These are phyloP conservation scores for Pseudocercospora cruenta DNA, from an alignment of 2,329 filamentous ascomycete species.

Conservation along the genomic window DNA sequence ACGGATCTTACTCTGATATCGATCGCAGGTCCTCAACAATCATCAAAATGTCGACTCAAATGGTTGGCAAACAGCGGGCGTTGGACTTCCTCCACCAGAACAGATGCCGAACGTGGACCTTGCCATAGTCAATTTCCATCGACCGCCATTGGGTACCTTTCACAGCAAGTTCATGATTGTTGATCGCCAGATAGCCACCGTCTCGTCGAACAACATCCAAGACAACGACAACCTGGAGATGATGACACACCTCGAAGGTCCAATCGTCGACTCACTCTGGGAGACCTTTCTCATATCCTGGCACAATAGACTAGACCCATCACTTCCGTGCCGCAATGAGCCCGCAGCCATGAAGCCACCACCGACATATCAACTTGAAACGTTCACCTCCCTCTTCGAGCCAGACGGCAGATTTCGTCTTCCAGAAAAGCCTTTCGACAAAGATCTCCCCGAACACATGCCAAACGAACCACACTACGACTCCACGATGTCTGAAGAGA, in stretches of 20 bases:
- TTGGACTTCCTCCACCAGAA: conserved; percentile 63
- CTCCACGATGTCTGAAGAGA: conserved; percentile 61
- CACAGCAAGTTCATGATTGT: conserved; percentile 79
- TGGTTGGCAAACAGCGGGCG: conserved; percentile 58
- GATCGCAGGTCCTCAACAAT: conserved; percentile 57
- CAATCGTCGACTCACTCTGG: conserved; percentile 75
- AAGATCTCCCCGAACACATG: conserved; percentile 58
- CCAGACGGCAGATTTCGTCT: conserved; percentile 32
- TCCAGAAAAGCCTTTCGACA: conserved; percentile 29
- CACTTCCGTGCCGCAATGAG: conserved; percentile 59
- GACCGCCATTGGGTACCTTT: conserved; percentile 71
- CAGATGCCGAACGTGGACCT: conserved; percentile 74
- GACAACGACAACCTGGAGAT: conserved; percentile 75
- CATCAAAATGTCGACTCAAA: conserved; percentile 63
- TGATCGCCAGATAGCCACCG: conserved; percentile 69
- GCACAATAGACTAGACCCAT: conserved; percentile 64
- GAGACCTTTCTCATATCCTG: conserved; percentile 75
- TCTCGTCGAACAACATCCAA: conserved; percentile 79
- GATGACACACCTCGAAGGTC: conserved; percentile 75
- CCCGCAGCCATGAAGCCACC: conserved; percentile 50
- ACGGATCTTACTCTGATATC: conserved; percentile 3
- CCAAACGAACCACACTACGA: conserved; percentile 68
- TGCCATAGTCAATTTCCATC: conserved; percentile 73
- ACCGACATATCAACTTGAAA: conserved; percentile 38
- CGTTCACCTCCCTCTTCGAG: conserved; percentile 40